phyloP scores from a whole-genome alignment of 371 early-diverging fungal genomes.

The Saksenaea oblongispora region DNA sequence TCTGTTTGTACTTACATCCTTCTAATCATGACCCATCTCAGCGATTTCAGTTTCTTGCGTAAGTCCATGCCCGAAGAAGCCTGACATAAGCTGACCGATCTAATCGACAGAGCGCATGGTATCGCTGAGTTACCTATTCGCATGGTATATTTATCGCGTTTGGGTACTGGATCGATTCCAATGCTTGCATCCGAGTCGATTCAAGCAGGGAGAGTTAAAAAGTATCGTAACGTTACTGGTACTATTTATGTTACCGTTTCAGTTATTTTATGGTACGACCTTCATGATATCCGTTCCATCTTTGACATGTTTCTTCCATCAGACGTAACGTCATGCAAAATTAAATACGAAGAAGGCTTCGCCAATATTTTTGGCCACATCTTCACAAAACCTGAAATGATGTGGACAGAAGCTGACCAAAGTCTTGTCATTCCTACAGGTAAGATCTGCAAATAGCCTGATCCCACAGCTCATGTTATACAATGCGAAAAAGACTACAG shows the following conservation, averaged over 20 bases:
- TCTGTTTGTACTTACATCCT: not conserved
- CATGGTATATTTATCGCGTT: constrained; percentile 43
- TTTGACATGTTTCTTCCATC: not conserved
- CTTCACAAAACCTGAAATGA: constrained; percentile 37
- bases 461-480: not conserved
- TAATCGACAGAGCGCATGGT: constrained; percentile 41
- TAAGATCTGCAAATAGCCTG: constrained; percentile 8
- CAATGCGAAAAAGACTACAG: constrained; percentile 17
- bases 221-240: constrained; percentile 47
- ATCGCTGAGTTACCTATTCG: constrained; percentile 35
- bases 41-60: constrained; percentile 18
- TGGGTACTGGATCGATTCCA: constrained; percentile 37
- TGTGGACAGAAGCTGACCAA: constrained; percentile 49
- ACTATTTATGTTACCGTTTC: constrained; percentile 52
- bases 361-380: constrained; percentile 31
- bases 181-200: constrained; percentile 36
- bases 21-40: constrained; percentile 15
- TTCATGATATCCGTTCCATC: no score
- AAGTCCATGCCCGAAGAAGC: not conserved
- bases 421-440: constrained; percentile 42
- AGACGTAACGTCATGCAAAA: constrained; percentile 47
- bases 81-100: not conserved
- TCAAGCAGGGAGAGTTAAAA: constrained; percentile 50
- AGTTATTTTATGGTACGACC: constrained; percentile 43
- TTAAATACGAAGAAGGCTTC: constrained; percentile 55